Base-by-base conservation (phyloP, 2,329 filamentous ascomycete species). In the Mycocentrospora acerina region DNA sequence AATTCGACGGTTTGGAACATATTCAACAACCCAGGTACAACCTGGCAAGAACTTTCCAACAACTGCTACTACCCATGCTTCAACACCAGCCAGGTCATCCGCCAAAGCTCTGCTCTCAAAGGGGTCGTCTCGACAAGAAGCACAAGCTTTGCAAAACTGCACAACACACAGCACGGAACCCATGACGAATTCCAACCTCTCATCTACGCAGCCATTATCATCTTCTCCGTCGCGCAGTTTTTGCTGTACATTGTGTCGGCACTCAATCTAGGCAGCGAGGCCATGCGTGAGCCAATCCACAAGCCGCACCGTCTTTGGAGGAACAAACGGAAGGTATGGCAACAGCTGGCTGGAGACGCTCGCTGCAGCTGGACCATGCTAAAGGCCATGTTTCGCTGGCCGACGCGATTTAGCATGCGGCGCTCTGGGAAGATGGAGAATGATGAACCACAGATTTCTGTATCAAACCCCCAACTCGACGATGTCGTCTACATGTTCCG, bases 31-130 rank as follows among this genome's bases (percentile, higher is more conserved):
- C 29, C 31, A 6, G 24, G 31, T 8, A 42, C 35, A 7, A 29
- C 25, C 7, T 44, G 44, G 44, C 37, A 44, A 18, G 18, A 38
- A 7, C 14, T 44, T 8, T 41, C 36, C 1, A 37, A 37, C 22
- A 44, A 42, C 18, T 48, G 44, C 32, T 44, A 41, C 25, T 44
- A 44, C 31, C 40, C 44, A 6, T 48, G 44, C 32, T 48, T 44
- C 31, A 48, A 48, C 31, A 48, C 40, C 11, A 36, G 29, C 5
- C 44, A 48, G 17, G 26, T 33, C 8, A 36, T 44, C 7, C 36
- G 41, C 8, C 44, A 44, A 29, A 28, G 37, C 17, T 19, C 27
- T 3, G 27, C 33, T 12, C 28, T 47, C 6, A 44, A 41, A 24
- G 34, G 34, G 3, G 37, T 47, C 7, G 44, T 47, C 14, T 26